These are phyloP conservation scores for Lenzites betulinus DNA, from an alignment of 768 basidiomycete genomes.

Conservation along the genomic window DNA sequence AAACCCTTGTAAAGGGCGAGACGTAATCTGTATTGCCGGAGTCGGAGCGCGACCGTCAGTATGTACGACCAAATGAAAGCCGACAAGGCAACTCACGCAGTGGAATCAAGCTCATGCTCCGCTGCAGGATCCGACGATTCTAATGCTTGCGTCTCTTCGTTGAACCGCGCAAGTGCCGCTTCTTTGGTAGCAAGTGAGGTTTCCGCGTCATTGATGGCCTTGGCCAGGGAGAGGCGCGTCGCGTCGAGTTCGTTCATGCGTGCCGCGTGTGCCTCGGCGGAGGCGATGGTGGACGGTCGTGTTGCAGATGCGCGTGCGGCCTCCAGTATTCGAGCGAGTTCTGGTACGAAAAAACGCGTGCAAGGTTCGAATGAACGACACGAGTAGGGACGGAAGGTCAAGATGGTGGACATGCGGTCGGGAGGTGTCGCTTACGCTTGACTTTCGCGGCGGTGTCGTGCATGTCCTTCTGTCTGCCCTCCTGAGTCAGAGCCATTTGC, in stretches of 20 bases:
- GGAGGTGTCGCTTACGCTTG: constrained; percentile 47
- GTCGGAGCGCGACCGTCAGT: background rate
- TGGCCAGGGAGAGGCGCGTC: constrained; percentile 63
- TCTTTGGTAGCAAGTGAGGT: constrained; percentile 65
- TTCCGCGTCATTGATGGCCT: constrained; percentile 76
- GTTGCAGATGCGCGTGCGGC: constrained; percentile 70
- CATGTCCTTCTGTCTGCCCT: constrained; percentile 61
- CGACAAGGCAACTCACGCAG: constrained; percentile 48
- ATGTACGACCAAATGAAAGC: background rate
- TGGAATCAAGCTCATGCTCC: constrained; percentile 74
- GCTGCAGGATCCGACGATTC: constrained; percentile 73
- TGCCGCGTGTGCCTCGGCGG: constrained; percentile 59
- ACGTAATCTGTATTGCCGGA: constrained; percentile 51
- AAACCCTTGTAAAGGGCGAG: constrained; percentile 68
- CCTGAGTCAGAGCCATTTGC: constrained; percentile 59
- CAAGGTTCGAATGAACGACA: background rate
- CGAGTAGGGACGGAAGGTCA: background rate
- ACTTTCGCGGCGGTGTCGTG: constrained; percentile 67
- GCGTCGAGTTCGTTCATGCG: constrained; percentile 67
- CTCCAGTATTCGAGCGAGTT: constrained; percentile 63
- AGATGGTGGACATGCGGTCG: background rate
- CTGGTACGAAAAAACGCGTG: constrained; percentile 37
- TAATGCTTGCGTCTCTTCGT: constrained; percentile 59
- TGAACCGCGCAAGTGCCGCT: constrained; percentile 66
- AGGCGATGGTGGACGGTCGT: constrained; percentile 69